Evolutionary conservation across 2,329 filamentous ascomycete species (phyloP).

Genomic region (Daldinia sp.): DNA sequence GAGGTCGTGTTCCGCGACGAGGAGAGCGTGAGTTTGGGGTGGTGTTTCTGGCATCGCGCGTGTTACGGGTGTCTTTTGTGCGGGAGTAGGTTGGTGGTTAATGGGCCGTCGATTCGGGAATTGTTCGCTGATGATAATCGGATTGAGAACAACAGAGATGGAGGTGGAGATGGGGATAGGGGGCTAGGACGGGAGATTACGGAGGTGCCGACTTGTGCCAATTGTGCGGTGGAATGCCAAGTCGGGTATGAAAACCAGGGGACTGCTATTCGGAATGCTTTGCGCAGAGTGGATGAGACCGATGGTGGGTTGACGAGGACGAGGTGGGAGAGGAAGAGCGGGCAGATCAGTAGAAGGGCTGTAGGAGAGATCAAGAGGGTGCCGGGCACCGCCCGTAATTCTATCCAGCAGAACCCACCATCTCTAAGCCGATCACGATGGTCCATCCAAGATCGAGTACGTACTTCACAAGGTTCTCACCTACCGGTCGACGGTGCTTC

Average conservation of each 20-base stretch:
- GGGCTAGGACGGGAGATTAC: conserved; percentile 52
- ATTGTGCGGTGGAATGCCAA: conserved; percentile 55
- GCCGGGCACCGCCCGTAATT: conserved; percentile 16
- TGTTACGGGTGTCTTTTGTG: conserved; percentile 66
- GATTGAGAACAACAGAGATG: neutral
- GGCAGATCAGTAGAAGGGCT: conserved; percentile 19
- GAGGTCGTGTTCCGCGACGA: conserved; percentile 62
- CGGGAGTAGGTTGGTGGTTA: conserved; percentile 52
- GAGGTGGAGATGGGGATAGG: neutral
- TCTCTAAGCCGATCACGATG: conserved; percentile 3
- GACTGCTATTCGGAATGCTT: conserved; percentile 51
- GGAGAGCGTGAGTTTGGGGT: conserved; percentile 66
- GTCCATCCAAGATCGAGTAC: neutral
- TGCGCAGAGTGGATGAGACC: conserved; percentile 53
- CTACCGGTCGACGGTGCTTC: conserved; percentile 22
- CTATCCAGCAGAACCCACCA: conserved; percentile 15
- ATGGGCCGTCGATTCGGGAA: conserved; percentile 48
- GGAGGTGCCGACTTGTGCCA: conserved; percentile 58
- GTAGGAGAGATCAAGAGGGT: conserved; percentile 32
- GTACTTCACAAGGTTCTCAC: conserved; percentile 4
- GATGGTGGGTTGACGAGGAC: conserved; percentile 58
- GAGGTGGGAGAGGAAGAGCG: conserved; percentile 52
- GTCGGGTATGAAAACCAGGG: conserved; percentile 45
- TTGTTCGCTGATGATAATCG: conserved; percentile 44
- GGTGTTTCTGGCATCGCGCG: conserved; percentile 66